Percentiles rank a stretch among this genome's conserved stretches.
phyloP scores from a whole-genome alignment of 176 grass and related monocot species.

The Oryza longistaminata region DNA sequence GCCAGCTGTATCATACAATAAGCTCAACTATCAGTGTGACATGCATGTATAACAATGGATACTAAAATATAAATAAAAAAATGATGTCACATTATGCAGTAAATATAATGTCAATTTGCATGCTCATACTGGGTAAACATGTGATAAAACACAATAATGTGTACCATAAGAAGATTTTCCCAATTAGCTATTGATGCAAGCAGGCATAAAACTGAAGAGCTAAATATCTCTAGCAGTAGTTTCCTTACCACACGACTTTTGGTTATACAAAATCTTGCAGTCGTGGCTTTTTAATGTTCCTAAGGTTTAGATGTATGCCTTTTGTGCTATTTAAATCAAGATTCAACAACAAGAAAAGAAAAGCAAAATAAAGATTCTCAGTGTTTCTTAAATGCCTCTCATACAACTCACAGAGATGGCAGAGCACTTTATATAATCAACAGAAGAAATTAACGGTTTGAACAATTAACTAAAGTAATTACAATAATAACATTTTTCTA shows the following conservation, averaged over 20 bases:
- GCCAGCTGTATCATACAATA: constrained; percentile 63
- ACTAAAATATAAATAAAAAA: not conserved
- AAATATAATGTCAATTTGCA: not conserved
- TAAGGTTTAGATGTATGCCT: not conserved
- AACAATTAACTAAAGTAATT: constrained; percentile 9
- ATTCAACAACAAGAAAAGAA: not conserved
- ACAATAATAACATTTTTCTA: not conserved
- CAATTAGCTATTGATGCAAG: not conserved
- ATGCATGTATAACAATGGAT: constrained; percentile 3
- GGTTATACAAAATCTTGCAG: not conserved
- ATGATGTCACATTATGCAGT: not conserved
- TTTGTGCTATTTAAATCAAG: not conserved
- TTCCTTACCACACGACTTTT: not conserved
- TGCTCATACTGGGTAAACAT: not conserved
- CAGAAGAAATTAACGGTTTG: not conserved
- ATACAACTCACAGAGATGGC: not conserved
- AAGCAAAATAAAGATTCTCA: not conserved
- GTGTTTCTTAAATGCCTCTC: not conserved
- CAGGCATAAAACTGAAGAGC: not conserved
- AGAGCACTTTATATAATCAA: not conserved
- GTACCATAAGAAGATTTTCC: not conserved
- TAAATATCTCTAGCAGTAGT: not conserved
- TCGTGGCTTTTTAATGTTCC: not conserved
- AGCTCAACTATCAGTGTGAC: constrained; percentile 32
- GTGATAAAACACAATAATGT: not conserved